Conservation (phyloP, 257 asterid species). For the Vinca minor region DNA sequence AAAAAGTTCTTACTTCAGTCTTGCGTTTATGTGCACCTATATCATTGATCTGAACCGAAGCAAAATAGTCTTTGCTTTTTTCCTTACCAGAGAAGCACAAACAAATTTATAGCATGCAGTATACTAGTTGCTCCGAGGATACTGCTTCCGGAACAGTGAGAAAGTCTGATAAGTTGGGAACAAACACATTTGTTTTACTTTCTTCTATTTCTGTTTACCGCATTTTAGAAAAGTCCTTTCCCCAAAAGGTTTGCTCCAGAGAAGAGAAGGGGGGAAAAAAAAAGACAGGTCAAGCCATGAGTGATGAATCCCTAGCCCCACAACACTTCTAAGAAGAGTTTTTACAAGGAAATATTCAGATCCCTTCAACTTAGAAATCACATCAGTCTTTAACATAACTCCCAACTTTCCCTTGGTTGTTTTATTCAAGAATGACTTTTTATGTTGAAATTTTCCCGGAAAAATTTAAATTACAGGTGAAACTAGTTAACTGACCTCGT, state of each 20-base stretch:
- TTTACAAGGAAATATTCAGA: neutral
- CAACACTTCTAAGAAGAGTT: neutral
- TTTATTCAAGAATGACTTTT: neutral
- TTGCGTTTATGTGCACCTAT: neutral
- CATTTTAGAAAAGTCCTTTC: neutral
- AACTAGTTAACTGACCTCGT: conserved; percentile 57
- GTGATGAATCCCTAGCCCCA: neutral
- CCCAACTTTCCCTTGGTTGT: neutral
- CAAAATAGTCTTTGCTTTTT: neutral
- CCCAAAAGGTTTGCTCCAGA: neutral
- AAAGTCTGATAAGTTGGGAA: neutral
- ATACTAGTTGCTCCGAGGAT: neutral
- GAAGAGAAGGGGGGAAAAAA: no score
- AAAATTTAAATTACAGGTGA: neutral
- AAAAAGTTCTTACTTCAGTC: neutral
- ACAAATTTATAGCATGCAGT: neutral
- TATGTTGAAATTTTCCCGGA: neutral
- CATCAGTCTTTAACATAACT: neutral
- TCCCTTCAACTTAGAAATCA: neutral
- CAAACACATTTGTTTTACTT: neutral
- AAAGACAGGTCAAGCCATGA: no score
- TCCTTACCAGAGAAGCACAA: neutral
- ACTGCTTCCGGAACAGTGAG: neutral
- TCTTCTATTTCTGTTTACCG: neutral
- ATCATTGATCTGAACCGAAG: neutral